Conservation (phyloP, 495 filamentous ascomycete genomes). For the Talaromyces stipitatus region DNA sequence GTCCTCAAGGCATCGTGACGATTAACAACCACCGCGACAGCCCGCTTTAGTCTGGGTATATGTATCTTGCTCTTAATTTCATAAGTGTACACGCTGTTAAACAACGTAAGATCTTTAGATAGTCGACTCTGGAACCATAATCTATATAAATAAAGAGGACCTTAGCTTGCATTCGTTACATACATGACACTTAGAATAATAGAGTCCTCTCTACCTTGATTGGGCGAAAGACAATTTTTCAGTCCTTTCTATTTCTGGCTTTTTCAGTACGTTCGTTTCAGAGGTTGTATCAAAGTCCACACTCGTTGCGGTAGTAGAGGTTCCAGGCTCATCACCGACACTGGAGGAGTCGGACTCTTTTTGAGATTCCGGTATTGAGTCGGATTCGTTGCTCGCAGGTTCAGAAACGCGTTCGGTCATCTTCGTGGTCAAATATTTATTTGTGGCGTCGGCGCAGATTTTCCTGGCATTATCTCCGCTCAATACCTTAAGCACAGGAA, state of each 20-base stretch:
- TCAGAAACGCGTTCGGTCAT: conserved; percentile 7
- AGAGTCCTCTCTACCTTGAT: background rate
- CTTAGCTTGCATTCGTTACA: conserved; percentile 7
- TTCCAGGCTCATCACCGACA: too few relatives aligned
- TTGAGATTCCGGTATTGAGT: too few relatives aligned
- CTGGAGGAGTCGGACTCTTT: too few relatives aligned
- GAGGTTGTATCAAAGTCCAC: too few relatives aligned
- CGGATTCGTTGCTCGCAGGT: too few relatives aligned
- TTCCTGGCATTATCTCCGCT: conserved; percentile 14
- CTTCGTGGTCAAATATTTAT: too few relatives aligned
- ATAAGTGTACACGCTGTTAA: background rate
- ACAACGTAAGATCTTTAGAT: background rate
- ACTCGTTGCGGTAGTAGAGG: too few relatives aligned
- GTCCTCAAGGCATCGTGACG: conserved; percentile 41
- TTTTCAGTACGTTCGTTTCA: too few relatives aligned
- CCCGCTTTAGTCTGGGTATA: conserved; percentile 16
- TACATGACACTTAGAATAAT: background rate
- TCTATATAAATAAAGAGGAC: background rate
- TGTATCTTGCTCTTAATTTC: background rate
- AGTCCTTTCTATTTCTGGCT: too few relatives aligned
- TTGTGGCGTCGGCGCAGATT: too few relatives aligned
- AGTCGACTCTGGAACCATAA: background rate
- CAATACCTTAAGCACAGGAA: conserved; percentile 47
- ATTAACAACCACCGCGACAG: conserved; percentile 18
- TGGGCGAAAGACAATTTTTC: too few relatives aligned